phyloP scores from a whole-genome alignment of 345 rosid species.

The Lagerstroemia speciosa region DNA sequence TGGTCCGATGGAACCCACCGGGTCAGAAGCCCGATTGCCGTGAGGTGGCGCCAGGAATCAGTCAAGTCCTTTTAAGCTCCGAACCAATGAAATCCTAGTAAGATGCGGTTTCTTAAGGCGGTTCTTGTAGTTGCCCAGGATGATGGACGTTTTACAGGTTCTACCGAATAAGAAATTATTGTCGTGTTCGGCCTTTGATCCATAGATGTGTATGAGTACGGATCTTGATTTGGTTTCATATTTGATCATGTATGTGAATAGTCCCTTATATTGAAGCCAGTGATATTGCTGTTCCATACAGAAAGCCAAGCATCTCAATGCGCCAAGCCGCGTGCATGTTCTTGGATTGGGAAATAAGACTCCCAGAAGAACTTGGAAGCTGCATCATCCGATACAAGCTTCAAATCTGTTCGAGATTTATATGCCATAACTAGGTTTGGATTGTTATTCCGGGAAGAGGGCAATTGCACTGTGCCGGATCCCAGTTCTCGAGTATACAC shows the following conservation, averaged over 20 bases:
- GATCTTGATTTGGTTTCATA: neutral
- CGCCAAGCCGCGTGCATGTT: too few relatives aligned
- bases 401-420: too few relatives aligned
- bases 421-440: too few relatives aligned
- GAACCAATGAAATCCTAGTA: neutral
- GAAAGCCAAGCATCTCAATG: too few relatives aligned
- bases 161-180: neutral
- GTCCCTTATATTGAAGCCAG: neutral
- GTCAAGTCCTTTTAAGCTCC: conserved; percentile 29
- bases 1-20: conserved; percentile 71
- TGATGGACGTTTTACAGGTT: neutral
- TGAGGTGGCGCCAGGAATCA: conserved; percentile 43
- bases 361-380: too few relatives aligned
- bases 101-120: neutral
- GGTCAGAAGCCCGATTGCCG: conserved; percentile 69
- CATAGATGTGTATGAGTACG: too few relatives aligned
- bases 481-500: too few relatives aligned
- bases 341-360: too few relatives aligned
- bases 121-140: neutral
- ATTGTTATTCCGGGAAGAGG: too few relatives aligned
- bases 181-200: neutral
- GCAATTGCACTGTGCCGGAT: too few relatives aligned
- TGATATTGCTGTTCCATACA: neutral
- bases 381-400: too few relatives aligned
- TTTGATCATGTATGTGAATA: too few relatives aligned